Base-by-base conservation (phyloP, 1,284 basidiomycete species). In the Pyrrhoderma lamaoense region DNA sequence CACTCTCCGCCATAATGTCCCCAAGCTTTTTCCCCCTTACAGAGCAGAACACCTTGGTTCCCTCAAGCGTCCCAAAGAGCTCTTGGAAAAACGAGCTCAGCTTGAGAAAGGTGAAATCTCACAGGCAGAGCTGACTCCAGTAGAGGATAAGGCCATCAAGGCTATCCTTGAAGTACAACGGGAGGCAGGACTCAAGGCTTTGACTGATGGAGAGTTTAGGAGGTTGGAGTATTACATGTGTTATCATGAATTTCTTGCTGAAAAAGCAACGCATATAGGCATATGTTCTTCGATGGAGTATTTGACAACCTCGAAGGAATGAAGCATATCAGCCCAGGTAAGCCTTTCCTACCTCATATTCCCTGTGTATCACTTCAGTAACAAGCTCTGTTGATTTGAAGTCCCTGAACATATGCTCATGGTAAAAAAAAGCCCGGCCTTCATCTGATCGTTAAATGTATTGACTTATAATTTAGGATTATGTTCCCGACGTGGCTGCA, bases 281-380 rank as follows among this genome's bases (percentile, higher is more conserved):
- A 70, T 46, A 69, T 74, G 65, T 81, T 80, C 62, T 81, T 71
- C 51, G 76, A 80, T 49, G 76, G 76, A 13, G 76, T 80, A 18
- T 82, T 78, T 60, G 75, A 82, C 57, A 80, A 70, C 56, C 65
- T 81, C 54, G 75, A 82, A 42, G 83, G 85, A 40, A 82, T 84
- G 72, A 73, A 71, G 42, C 69, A 70, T 56, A 62, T 80, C 42
- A 68, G 74, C 8, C 73, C 74, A 47, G 73, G 80, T 83, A 58
- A 42, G 74, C 42, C 38, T 49, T 48, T 51, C 42, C 44, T 45
- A 47, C 13, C 22, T 44, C 59, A 48, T 78, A 76, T 57, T 67
- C 77, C 42, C 76, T 76, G 74, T 56, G 67, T 73, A 23, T 61
- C 58, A 3, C 7, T 31, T 31, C 55, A 69, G 42, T 70, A 73